Evolutionary conservation across 192 early-diverging fungal species (phyloP).

Genomic region (Gonapodya prolifera): DNA sequence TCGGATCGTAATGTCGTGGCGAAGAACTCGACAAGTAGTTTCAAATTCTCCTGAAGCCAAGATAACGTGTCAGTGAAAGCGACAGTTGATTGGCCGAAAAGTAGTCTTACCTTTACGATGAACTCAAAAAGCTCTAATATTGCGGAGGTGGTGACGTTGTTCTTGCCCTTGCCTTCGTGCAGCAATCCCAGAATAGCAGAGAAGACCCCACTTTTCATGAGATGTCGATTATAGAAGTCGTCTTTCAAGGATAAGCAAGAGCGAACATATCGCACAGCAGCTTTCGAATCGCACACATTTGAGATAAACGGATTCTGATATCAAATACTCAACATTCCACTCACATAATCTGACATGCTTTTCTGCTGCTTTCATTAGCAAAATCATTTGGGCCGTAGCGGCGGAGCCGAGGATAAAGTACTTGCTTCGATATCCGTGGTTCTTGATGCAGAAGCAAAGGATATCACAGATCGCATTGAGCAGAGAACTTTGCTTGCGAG

Average conservation of each 20-base stretch:
- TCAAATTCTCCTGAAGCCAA: constrained; percentile 39
- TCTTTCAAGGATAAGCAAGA: constrained; percentile 64
- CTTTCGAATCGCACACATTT: too few relatives aligned
- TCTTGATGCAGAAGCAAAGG: constrained; percentile 53
- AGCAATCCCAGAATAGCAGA: constrained; percentile 52
- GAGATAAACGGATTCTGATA: too few relatives aligned
- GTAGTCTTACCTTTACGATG: constrained; percentile 44
- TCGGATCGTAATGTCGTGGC: constrained; percentile 38
- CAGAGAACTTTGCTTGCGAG: constrained; percentile 1
- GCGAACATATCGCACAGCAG: constrained; percentile 66
- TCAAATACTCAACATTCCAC: too few relatives aligned
- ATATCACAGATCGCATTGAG: constrained; percentile 62
- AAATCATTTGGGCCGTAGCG: constrained; percentile 40
- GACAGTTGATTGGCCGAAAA: constrained; percentile 14
- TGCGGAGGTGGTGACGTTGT: constrained; percentile 80
- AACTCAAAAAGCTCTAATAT: constrained; percentile 81
- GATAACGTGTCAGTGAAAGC: too few relatives aligned
- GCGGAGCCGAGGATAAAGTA: constrained; percentile 56
- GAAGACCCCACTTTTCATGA: constrained; percentile 62
- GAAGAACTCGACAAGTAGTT: constrained; percentile 58
- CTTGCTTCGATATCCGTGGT: constrained; percentile 65
- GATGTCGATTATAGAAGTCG: constrained; percentile 67
- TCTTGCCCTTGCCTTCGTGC: constrained; percentile 43
- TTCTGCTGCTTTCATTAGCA: constrained; percentile 55
- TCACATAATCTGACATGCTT: constrained; percentile 58